A percentile compares a stretch with the other conserved stretches of the same genome.
These are phyloP conservation scores for Pyrenochaeta sp. DNA, from an alignment of 2,329 filamentous ascomycete genomes.

Conservation along the genomic window DNA sequence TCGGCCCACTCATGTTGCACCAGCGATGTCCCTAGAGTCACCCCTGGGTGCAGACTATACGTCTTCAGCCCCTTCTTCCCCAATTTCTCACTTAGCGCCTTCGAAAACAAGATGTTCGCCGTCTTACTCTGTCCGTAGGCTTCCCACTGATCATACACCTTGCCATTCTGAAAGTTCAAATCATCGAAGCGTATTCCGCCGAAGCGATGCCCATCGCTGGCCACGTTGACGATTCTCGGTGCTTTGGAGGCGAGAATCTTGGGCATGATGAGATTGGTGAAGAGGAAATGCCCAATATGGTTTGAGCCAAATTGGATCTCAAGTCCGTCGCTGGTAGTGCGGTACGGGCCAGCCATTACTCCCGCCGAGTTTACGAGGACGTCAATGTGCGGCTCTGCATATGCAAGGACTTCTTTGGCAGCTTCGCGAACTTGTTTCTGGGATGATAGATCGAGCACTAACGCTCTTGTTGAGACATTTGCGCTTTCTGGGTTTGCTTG, in stretches of 20 bases:
- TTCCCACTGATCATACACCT: slow-evolving; percentile 51
- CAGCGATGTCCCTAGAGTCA: slow-evolving; percentile 34
- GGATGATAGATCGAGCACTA: slow-evolving; percentile 48
- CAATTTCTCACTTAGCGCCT: slow-evolving; percentile 32
- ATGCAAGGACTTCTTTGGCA: slow-evolving; percentile 39
- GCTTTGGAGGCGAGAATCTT: slow-evolving; percentile 46
- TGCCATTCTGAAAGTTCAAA: slow-evolving; percentile 53
- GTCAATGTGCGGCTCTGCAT: slow-evolving; percentile 48
- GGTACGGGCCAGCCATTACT: slow-evolving; percentile 45
- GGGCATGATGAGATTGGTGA: slow-evolving; percentile 56
- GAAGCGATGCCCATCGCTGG: slow-evolving; percentile 51
- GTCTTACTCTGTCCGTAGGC: slow-evolving; percentile 64
- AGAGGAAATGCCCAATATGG: slow-evolving; percentile 60
- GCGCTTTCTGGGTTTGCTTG: slow-evolving; percentile 37
- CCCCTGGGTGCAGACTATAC: slow-evolving; percentile 44
- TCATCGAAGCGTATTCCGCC: slow-evolving; percentile 56
- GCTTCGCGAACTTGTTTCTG: slow-evolving; percentile 47
- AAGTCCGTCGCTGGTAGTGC: slow-evolving; percentile 44
- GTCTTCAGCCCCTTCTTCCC: slow-evolving; percentile 28
- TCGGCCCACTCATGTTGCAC: slow-evolving; percentile 22
- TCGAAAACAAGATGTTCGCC: slow-evolving; percentile 55
- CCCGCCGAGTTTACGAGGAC: slow-evolving; percentile 55
- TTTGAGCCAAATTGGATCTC: slow-evolving; percentile 58
- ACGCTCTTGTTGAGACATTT: slow-evolving; percentile 40
- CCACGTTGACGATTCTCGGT: slow-evolving; percentile 54